Percentiles rank a stretch among this genome's conserved stretches.
Conservation (phyloP, 2,329 filamentous ascomycete species). For the Venturia aucupariae region DNA sequence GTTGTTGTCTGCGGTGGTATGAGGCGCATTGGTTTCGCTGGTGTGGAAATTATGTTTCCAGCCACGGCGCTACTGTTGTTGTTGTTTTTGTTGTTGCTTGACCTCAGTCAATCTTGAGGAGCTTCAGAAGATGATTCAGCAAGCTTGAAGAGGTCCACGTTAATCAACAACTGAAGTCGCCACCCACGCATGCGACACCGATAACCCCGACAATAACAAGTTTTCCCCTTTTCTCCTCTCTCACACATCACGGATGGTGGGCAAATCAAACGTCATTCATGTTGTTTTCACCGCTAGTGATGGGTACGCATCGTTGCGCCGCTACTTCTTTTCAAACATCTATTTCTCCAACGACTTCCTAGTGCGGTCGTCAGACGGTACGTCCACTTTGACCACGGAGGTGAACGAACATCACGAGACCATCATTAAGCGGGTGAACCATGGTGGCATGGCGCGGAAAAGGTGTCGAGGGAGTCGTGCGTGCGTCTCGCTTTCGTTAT, state of each 20-base stretch:
- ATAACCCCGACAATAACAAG: slow-evolving; percentile 39
- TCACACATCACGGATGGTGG: slow-evolving; percentile 18
- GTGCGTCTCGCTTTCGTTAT: slow-evolving; percentile 52
- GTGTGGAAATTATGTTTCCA: slow-evolving; percentile 50
- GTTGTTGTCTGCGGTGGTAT: slow-evolving; percentile 56
- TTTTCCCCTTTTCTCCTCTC: slow-evolving; percentile 39
- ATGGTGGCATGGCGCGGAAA: slow-evolving; percentile 41
- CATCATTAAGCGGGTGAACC: slow-evolving; percentile 43
- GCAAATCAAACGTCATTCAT: slow-evolving; percentile 39
- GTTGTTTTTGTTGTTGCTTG: no score
- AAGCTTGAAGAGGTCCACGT: slow-evolving; percentile 34
- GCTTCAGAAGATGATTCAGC: slow-evolving; percentile 37
- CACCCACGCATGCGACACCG: slow-evolving; percentile 37
- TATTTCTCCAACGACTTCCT: slow-evolving; percentile 33
- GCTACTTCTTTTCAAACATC: slow-evolving; percentile 44
- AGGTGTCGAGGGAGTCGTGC: slow-evolving; percentile 44
- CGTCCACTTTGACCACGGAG: slow-evolving; percentile 50
- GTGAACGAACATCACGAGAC: slow-evolving; percentile 40
- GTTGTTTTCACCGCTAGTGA: slow-evolving; percentile 50
- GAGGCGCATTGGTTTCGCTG: slow-evolving; percentile 52
- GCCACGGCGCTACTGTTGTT: slow-evolving; percentile 41
- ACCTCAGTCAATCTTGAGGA: slow-evolving; percentile 46
- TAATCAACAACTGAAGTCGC: no score
- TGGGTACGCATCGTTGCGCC: slow-evolving; percentile 41
- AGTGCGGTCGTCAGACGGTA: slow-evolving; percentile 33